These are phyloP conservation scores for Daldinia caldariorum DNA, from an alignment of 495 filamentous ascomycete species.

Conservation along the genomic window DNA sequence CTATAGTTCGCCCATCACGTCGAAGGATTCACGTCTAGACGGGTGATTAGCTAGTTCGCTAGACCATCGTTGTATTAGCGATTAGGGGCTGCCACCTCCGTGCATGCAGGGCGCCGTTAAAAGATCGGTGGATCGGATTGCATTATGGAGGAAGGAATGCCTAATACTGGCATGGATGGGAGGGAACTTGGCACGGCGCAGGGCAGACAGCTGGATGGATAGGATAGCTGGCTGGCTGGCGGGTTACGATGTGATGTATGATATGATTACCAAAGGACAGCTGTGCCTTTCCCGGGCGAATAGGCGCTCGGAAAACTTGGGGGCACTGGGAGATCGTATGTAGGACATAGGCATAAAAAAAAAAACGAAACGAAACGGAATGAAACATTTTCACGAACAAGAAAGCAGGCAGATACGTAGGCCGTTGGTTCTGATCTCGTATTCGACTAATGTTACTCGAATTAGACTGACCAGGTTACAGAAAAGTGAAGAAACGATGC, in stretches of 20 bases:
- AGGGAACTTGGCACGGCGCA: neutral
- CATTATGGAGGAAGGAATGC: neutral
- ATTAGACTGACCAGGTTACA: neutral
- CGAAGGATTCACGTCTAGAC: neutral
- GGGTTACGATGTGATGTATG: neutral
- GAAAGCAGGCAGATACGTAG: neutral
- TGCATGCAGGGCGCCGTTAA: constrained; percentile 6
- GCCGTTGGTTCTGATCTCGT: neutral
- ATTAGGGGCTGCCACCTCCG: neutral
- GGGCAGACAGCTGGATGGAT: neutral
- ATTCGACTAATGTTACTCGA: neutral
- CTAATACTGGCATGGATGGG: neutral
- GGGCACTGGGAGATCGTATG: neutral
- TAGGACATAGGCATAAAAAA: neutral
- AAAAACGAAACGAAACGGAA: neutral
- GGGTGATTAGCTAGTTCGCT: neutral
- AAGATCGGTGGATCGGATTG: neutral
- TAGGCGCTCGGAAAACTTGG: constrained; percentile 1
- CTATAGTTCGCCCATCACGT: neutral
- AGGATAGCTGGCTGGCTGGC: constrained; percentile 1
- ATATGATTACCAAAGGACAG: neutral
- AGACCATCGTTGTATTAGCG: neutral
- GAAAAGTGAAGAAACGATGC: neutral
- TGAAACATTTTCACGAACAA: neutral
- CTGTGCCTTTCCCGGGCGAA: constrained; percentile 1